These are phyloP conservation scores for Hemerocallis citrina DNA, from an alignment of 106 monocot genomes.

Conservation along the genomic window DNA sequence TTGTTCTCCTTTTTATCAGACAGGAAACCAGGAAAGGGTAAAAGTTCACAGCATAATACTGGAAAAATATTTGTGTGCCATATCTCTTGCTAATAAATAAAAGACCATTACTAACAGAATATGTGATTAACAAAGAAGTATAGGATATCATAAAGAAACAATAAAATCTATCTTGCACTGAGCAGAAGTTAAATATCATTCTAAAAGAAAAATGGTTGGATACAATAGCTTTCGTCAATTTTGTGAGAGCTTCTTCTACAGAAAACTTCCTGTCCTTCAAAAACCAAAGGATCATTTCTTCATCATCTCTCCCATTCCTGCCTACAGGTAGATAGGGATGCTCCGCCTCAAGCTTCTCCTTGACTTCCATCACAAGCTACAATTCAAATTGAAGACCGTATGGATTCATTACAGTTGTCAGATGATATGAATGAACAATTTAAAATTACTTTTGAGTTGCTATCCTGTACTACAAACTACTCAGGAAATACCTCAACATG, in stretches of 20 bases:
- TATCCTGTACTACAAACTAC: not conserved
- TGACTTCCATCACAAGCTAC: slow-evolving; percentile 83
- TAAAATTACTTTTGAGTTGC: not conserved
- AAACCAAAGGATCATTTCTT: slow-evolving; percentile 78
- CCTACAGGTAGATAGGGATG: slow-evolving; percentile 54
- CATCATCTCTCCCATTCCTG: slow-evolving; percentile 66
- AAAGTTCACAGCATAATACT: too few relatives aligned
- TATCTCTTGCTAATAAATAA: too few relatives aligned
- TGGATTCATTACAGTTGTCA: not conserved
- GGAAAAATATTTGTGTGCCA: too few relatives aligned
- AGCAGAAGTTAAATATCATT: too few relatives aligned
- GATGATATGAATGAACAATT: not conserved
- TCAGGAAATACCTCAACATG: too few relatives aligned
- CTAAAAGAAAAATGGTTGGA: slow-evolving; percentile 14
- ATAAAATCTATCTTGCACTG: not conserved
- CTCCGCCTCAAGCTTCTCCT: slow-evolving; percentile 59
- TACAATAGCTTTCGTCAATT: slow-evolving; percentile 89
- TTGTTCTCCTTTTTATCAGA: too few relatives aligned
- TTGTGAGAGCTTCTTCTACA: slow-evolving; percentile 58
- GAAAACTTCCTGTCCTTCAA: slow-evolving; percentile 81
- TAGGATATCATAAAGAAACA: not conserved
- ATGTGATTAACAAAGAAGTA: too few relatives aligned
- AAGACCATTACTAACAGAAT: too few relatives aligned
- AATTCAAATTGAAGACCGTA: not conserved
- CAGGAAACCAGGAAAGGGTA: too few relatives aligned